Conservation (phyloP, 345 rosid species). For the Cardamine occulta region DNA sequence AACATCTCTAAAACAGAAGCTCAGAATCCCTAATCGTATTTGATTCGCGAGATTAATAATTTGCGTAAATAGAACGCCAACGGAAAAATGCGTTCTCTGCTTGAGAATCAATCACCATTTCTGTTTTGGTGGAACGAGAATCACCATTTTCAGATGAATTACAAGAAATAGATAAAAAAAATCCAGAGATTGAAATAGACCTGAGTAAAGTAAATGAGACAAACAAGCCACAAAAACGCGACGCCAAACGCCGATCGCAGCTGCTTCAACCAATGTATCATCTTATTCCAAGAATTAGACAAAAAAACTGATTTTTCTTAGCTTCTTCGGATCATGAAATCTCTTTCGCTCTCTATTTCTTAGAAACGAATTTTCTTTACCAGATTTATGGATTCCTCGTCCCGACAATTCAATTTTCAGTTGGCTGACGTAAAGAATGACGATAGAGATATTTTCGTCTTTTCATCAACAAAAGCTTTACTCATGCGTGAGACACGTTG, state of each 20-base stretch:
- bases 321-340: constrained; percentile 35
- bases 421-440: constrained; percentile 35
- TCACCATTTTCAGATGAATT: constrained; percentile 15
- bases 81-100: neutral
- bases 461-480: neutral
- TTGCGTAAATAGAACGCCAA: neutral
- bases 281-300: constrained; percentile 36
- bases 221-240: constrained; percentile 89
- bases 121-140: neutral
- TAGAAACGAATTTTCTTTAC: constrained; percentile 28
- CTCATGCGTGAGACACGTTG: constrained; percentile 37
- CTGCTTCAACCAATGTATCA: constrained; percentile 68
- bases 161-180: neutral
- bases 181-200: constrained; percentile 7
- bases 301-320: neutral
- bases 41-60: constrained; percentile 1
- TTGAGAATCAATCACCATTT: constrained; percentile 13
- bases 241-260: constrained; percentile 69
- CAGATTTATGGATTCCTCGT: constrained; percentile 37
- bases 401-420: constrained; percentile 16
- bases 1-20: neutral
- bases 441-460: constrained; percentile 19
- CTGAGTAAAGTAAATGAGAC: constrained; percentile 95
- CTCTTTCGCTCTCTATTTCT: neutral
- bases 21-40: constrained; percentile 12